A percentile compares a stretch with the other conserved stretches of the same genome.
Evolutionary conservation across 805 yeast species (phyloP).

Genomic region (Danielia reshetovae): DNA sequence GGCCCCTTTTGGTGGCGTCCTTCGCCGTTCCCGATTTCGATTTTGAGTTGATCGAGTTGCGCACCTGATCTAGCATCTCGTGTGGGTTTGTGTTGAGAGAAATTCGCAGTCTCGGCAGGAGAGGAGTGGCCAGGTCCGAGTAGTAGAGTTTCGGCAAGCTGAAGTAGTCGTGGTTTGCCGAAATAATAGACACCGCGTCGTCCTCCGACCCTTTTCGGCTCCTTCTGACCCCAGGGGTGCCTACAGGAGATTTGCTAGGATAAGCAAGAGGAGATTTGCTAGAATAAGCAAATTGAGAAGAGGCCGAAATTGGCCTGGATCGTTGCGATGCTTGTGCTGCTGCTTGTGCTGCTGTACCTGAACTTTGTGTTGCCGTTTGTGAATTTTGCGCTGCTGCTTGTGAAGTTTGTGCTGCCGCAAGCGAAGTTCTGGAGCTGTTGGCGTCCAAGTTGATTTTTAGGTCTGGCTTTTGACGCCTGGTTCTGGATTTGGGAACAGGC

Average conservation of each 20-base stretch:
- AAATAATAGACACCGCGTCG: not conserved
- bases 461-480: not conserved
- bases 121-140: constrained; percentile 6
- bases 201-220: constrained; percentile 1
- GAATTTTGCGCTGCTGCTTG: not conserved
- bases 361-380: not conserved
- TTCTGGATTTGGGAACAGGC: not conserved
- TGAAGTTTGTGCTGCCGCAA: not conserved
- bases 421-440: constrained; percentile 2
- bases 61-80: constrained; percentile 29
- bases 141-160: constrained; percentile 1
- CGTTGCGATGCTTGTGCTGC: constrained; percentile 1
- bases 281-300: too few relatives aligned
- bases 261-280: too few relatives aligned
- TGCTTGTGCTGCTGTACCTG: not conserved
- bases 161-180: constrained; percentile 7
- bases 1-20: constrained; percentile 17
- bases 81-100: constrained; percentile 22
- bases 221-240: too few relatives aligned
- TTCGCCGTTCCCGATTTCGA: constrained; percentile 15
- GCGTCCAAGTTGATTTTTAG: constrained; percentile 2
- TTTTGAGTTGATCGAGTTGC: constrained; percentile 29
- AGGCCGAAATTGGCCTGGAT: too few relatives aligned
- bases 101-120: constrained; percentile 7
- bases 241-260: too few relatives aligned